Percentiles rank a stretch among this genome's conserved stretches.
Evolutionary conservation across 805 yeast species (phyloP).

Genomic region (Nakazawaea sp.): DNA sequence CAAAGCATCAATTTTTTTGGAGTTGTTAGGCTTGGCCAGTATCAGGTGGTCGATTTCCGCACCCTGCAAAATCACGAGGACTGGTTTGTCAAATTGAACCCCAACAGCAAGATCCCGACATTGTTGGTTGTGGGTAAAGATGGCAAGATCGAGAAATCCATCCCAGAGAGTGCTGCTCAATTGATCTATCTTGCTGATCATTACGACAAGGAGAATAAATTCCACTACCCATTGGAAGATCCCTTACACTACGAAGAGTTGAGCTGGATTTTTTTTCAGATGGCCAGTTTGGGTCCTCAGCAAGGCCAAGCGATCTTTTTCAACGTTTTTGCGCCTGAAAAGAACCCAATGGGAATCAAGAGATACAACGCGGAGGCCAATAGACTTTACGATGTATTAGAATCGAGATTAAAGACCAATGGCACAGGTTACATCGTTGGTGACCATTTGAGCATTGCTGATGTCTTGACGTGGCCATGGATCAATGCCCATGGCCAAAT

Average conservation of each 20-base stretch:
- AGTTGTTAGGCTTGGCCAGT: conserved; percentile 33
- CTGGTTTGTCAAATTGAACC: conserved; percentile 51
- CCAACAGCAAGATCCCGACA: conserved; percentile 60
- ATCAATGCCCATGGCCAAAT: conserved; percentile 14
- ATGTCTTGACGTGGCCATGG: conserved; percentile 46
- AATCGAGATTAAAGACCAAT: conserved; percentile 40
- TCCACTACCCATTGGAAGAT: conserved; percentile 30
- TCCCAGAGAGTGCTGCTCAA: conserved; percentile 60
- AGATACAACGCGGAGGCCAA: conserved; percentile 45
- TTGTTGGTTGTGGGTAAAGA: conserved; percentile 35
- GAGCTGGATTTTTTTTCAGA: conserved; percentile 50
- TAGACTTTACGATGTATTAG: conserved; percentile 48
- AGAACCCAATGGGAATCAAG: conserved; percentile 45
- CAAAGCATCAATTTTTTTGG: conserved; percentile 34
- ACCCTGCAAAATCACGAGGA: conserved; percentile 44
- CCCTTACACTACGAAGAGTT: conserved; percentile 42
- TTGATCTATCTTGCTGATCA: conserved; percentile 51
- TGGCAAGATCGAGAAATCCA: conserved; percentile 26
- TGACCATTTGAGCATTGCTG: conserved; percentile 53
- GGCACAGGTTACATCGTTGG: conserved; percentile 53
- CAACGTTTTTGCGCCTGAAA: conserved; percentile 38
- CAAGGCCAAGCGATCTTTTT: conserved; percentile 57
- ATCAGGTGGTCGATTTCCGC: conserved; percentile 32
- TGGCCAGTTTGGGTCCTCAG: conserved; percentile 56
- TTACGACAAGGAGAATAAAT: conserved; percentile 49